phyloP scores from a whole-genome alignment of 306 rosid genomes.

The Cucumis sativus region DNA sequence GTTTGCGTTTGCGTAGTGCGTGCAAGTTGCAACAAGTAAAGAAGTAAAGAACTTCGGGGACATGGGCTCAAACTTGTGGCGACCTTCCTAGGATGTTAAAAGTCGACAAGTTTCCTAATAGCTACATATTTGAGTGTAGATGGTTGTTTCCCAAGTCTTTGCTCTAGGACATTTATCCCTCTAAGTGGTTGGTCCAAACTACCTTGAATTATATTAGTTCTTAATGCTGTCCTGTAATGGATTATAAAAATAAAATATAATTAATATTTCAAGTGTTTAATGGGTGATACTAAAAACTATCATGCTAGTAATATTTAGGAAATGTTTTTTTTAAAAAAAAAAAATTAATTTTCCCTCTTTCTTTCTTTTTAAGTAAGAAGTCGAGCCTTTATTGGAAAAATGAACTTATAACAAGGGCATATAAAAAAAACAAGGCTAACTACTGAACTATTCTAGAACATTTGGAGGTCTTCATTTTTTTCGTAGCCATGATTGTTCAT shows the following conservation, averaged over 20 bases:
- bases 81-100: not conserved
- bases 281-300: not conserved
- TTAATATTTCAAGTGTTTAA: not conserved
- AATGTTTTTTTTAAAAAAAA: not conserved
- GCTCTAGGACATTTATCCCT: not conserved
- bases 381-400: too few relatives aligned
- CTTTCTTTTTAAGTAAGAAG: too few relatives aligned
- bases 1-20: not conserved
- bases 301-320: not conserved
- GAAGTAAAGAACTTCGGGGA: not conserved
- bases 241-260: not conserved
- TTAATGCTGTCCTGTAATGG: not conserved
- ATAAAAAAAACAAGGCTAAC: too few relatives aligned
- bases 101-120: not conserved
- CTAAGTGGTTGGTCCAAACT: not conserved
- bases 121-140: not conserved
- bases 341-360: too few relatives aligned
- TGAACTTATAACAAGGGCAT: too few relatives aligned
- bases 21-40: not conserved
- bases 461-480: not conserved
- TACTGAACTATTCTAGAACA: not conserved
- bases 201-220: not conserved
- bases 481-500: not conserved
- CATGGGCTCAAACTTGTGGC: not conserved
- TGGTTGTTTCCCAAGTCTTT: not conserved